Percentiles rank a stretch among this genome's conserved stretches.
phyloP scores from a whole-genome alignment of 495 filamentous ascomycete genomes.

The Oleoguttula mirabilis region DNA sequence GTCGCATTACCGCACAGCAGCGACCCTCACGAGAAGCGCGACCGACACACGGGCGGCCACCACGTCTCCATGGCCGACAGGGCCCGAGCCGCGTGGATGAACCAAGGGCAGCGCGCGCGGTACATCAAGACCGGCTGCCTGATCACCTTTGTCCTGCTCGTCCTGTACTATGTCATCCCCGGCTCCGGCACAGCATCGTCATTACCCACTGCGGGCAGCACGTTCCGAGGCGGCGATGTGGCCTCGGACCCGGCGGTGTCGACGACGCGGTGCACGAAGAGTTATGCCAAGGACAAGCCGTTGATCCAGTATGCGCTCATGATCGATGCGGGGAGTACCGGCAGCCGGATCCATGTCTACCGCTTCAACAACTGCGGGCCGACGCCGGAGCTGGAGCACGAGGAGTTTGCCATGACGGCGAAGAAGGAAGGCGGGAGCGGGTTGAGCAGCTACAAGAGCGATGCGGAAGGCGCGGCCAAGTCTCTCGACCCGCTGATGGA shows the following conservation, averaged over 20 bases:
- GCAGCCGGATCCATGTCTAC: constrained; percentile 96
- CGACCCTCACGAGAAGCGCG: constrained; percentile 37
- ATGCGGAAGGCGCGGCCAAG: constrained; percentile 76
- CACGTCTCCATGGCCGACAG: constrained; percentile 26
- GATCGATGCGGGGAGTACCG: constrained; percentile 96
- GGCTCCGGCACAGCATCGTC: constrained; percentile 26
- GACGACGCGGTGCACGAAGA: constrained; percentile 66
- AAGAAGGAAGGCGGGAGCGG: constrained; percentile 68
- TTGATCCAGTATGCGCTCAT: constrained; percentile 94
- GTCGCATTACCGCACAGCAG: constrained; percentile 8
- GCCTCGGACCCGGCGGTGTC: constrained; percentile 48
- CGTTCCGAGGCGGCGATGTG: constrained; percentile 20
- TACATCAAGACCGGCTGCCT: constrained; percentile 56
- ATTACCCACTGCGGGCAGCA: constrained; percentile 1
- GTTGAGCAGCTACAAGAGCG: constrained; percentile 70
- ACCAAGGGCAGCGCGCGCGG: constrained; percentile 14
- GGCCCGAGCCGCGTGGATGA: constrained; percentile 26
- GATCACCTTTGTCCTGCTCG: constrained; percentile 57
- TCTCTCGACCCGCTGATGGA: constrained; percentile 82
- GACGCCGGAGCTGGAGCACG: constrained; percentile 86
- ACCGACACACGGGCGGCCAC: constrained; percentile 24
- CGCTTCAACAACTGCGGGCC: constrained; percentile 96
- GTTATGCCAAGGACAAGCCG: constrained; percentile 73
- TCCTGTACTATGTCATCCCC: constrained; percentile 65
- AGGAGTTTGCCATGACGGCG: constrained; percentile 81